A percentile compares a stretch with the other conserved stretches of the same genome.
These are phyloP conservation scores for Amanita subjunquillea DNA, from an alignment of 768 basidiomycete species.

Conservation along the genomic window DNA sequence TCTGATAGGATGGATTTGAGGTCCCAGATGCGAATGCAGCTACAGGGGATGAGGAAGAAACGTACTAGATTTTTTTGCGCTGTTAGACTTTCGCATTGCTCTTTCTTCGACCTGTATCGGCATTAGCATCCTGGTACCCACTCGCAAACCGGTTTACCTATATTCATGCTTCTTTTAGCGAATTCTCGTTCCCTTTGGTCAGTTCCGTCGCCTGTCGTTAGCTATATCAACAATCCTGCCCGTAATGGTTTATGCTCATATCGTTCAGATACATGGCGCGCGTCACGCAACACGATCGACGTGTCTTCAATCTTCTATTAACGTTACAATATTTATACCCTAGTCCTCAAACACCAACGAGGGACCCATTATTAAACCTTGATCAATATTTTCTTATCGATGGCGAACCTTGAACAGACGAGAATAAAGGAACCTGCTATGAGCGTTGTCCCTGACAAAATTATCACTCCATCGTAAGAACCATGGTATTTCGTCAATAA, in stretches of 20 bases:
- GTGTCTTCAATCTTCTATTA: too few species aligned
- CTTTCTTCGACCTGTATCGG: conserved; percentile 6
- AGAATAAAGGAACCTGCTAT: conserved; percentile 51
- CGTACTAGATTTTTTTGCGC: conserved; percentile 31
- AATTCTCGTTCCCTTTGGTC: not conserved
- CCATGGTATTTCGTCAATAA: conserved; percentile 37
- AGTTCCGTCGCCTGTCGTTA: not conserved
- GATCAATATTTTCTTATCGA: conserved; percentile 31
- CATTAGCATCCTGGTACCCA: conserved; percentile 6
- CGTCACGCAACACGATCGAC: too few species aligned
- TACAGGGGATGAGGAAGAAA: conserved; percentile 69
- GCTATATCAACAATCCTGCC: not conserved
- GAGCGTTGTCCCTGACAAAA: conserved; percentile 49
- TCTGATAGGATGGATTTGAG: conserved; percentile 79
- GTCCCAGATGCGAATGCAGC: conserved; percentile 55
- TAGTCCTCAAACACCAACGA: not conserved
- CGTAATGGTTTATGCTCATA: not conserved
- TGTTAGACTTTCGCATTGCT: not conserved
- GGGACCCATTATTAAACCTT: conserved; percentile 29
- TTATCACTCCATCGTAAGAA: conserved; percentile 39
- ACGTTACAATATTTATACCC: not conserved
- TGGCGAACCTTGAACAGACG: conserved; percentile 35
- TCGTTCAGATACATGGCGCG: not conserved
- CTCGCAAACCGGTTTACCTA: not conserved
- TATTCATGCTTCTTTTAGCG: not conserved